Conservation (phyloP, 2,329 filamentous ascomycete genomes). For the Diaporthe sp. region DNA sequence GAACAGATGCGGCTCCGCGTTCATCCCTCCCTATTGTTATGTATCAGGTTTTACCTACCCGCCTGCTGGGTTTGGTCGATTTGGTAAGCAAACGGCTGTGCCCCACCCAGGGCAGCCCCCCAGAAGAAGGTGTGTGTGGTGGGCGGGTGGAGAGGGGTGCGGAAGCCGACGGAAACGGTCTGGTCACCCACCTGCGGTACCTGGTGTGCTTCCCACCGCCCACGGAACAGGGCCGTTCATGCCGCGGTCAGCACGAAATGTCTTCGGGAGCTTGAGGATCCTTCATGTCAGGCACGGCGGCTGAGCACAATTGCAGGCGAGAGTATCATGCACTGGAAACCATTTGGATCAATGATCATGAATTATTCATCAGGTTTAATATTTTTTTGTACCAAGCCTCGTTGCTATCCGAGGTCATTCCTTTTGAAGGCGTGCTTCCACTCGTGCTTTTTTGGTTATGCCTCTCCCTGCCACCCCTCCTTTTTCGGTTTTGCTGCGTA, state of each 20-base stretch:
- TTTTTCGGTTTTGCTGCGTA: background rate
- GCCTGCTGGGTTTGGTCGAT: background rate
- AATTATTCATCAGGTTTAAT: conserved; percentile 27
- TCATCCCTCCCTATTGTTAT: background rate
- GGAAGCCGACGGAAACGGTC: background rate
- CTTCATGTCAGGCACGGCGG: background rate
- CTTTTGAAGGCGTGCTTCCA: conserved; percentile 12
- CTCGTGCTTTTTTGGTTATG: conserved; percentile 8
- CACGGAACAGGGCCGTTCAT: background rate
- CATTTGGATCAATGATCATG: background rate
- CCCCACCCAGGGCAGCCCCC: too few relatives aligned
- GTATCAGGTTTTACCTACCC: conserved; percentile 11
- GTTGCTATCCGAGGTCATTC: background rate
- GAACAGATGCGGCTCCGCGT: conserved; percentile 24
- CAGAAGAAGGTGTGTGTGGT: too few relatives aligned
- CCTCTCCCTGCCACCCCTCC: background rate
- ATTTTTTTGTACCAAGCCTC: conserved; percentile 29
- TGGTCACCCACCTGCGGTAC: background rate
- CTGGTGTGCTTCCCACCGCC: background rate
- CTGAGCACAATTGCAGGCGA: background rate
- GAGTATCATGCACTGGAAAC: background rate
- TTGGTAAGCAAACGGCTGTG: background rate
- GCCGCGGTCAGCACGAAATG: conserved; percentile 1
- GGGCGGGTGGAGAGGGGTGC: background rate
- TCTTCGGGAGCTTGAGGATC: background rate